Evolutionary conservation across 1,284 basidiomycete species (phyloP), one percentile per base, ranked within the genome.

Genomic region (Ceratobasidium sp.): DNA sequence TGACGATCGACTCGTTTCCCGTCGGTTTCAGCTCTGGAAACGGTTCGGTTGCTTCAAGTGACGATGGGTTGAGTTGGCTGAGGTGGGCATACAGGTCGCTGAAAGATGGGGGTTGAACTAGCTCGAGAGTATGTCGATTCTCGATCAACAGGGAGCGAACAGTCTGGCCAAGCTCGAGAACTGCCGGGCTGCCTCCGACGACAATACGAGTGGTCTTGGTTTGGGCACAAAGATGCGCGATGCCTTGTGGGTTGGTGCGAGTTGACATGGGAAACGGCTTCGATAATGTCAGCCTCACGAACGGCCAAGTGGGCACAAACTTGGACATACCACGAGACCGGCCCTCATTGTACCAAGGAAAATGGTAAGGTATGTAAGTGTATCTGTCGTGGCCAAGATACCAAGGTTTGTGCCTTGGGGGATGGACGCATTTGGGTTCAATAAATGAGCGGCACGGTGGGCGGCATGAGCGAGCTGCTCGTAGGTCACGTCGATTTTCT

Each of bases 221-320:
- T 14, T 8, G 14, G 3, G 44, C 27, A 30, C n/a, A n/a, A 1
- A 68, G 66, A 54, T 68, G 66, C 10, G 66, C 66, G 33, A 54
- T 68, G 14, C 62, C 62, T 30, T 30, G 27, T 14, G 44, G 41
- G 38, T 44, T 18, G 41, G 62, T 65, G 3, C 62, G 62, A 33
- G 62, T 12, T 2, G 62, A 65, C 10, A 65, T 65, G 18, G 62
- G 62, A 23, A 65, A 65, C 7, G 62, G 62, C 62, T 65, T 20
- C 10, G 20, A n/a, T 5, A 8, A 7, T 20, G n/a, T 54, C n/a
- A 35, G 33, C 33, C 2, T 18, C 30, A 27, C 38, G 27, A 41
- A 20, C 44, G 27, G 7, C 35, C 3, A 66, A 48, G 5, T 35
- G n/a, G 5, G 0, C 52, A 18, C 35, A 3, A 35, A 12, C 12